Conservation (phyloP, 1,139 yeast species). For the Dujonia santamariae region DNA sequence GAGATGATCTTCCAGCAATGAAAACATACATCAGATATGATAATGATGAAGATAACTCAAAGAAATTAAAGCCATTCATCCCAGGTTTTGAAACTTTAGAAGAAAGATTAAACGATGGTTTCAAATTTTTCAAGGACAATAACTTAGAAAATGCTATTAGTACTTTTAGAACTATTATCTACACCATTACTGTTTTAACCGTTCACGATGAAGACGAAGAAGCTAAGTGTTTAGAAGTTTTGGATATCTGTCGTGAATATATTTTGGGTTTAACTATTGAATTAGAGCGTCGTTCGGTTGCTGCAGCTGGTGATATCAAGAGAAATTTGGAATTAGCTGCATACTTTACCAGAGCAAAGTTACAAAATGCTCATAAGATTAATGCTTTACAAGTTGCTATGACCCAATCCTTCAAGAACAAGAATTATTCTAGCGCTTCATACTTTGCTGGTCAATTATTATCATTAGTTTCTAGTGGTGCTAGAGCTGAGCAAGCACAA, state of each 20-base stretch:
- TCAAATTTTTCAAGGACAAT: conserved; percentile 78
- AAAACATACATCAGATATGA: conserved; percentile 66
- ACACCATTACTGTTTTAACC: conserved; percentile 68
- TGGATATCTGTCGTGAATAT: conserved; percentile 81
- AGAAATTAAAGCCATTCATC: conserved; percentile 57
- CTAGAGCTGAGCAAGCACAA: conserved; percentile 85
- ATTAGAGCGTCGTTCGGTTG: conserved; percentile 77
- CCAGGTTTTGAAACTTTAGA: conserved; percentile 77
- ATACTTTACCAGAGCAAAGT: conserved; percentile 81
- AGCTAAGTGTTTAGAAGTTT: conserved; percentile 66
- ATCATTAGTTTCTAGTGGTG: conserved; percentile 62
- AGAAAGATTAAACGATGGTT: conserved; percentile 67
- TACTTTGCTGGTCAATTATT: conserved; percentile 85
- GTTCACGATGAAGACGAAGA: conserved; percentile 77
- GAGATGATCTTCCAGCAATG: conserved; percentile 68
- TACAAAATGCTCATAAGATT: conserved; percentile 78
- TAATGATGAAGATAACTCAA: conserved; percentile 55
- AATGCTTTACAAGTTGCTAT: conserved; percentile 94
- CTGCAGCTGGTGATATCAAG: conserved; percentile 59
- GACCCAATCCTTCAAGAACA: conserved; percentile 85
- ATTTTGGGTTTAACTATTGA: conserved; percentile 90
- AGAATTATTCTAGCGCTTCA: conserved; percentile 85
- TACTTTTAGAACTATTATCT: conserved; percentile 74
- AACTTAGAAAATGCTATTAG: conserved; percentile 78
- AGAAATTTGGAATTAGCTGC: conserved; percentile 94